Base-by-base conservation (phyloP, 345 rosid species). In the Pelargonium nanum region DNA sequence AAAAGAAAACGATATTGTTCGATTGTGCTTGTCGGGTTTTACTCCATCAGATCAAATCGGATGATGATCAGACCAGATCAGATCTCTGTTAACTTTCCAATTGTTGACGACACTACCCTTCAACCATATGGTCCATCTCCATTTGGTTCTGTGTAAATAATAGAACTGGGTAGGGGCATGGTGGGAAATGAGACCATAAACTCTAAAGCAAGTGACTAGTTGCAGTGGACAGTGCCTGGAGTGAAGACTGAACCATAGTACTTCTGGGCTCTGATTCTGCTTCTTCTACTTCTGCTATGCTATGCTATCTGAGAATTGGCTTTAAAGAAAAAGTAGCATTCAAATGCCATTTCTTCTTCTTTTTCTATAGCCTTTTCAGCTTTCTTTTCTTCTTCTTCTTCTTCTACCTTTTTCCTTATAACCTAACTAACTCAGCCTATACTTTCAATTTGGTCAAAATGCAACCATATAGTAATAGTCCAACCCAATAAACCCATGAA, bases 11-110 rank as follows among this genome's bases (percentile, higher is more conserved):
- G 74, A 71, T 69, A 40, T 75, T 63, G 66, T 73, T 72, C 71
- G 78, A 76, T 74, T 68, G 67, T 66, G 73, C 64, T 68, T 70
- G 84, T 77, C 74, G 77, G 71, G 20, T 32, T 26, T 30, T 51
- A 66, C 63, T 26, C 20, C 63, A 59, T 48, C 19, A 13, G 55
- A 51, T 24, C 19, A 60, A 54, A 45, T 2, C 22, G 63, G 22
- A 24, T 19, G 23, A 26, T 45, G 45, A 34, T 34, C 45, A 34
- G 45, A 34, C 12, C 45, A 34, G 10, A 34, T 28, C 7, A 28
- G 32, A 3, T 28, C 32, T 4, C 45, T 10, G 13, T 34, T 15
- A 5, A 1, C 45, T 34, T 34, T 15, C 45, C 45, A 34, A 34
- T 34, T 10, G 13, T 10, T 4, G 45, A 34, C 45, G 7, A 34